A percentile compares a stretch with the other conserved stretches of the same genome.
Evolutionary conservation across 1,284 basidiomycete genomes (phyloP).

Genomic region (Pholiota adiposa): DNA sequence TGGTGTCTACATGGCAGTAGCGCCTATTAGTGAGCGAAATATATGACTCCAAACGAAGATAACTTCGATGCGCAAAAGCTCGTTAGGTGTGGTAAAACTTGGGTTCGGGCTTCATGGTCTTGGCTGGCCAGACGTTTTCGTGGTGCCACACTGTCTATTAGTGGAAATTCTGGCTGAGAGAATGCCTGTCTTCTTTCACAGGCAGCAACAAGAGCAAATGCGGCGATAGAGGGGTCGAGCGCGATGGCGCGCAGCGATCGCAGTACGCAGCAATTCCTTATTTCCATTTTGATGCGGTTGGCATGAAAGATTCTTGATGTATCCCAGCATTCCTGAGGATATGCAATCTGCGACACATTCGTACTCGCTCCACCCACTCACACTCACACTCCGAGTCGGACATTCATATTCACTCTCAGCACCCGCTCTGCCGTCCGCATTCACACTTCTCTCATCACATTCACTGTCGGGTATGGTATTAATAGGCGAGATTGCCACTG

Average conservation of each 20-base stretch:
- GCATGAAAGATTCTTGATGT: not conserved
- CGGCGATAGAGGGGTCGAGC: constrained; percentile 10
- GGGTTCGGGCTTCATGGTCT: not conserved
- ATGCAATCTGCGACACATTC: no score
- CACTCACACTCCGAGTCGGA: no score
- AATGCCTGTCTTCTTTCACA: not conserved
- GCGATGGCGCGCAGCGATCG: not conserved
- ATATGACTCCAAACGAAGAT: not conserved
- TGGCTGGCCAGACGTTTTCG: not conserved
- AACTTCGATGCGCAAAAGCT: not conserved
- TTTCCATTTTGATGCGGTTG: not conserved
- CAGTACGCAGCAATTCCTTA: not conserved
- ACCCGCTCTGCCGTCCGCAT: no score
- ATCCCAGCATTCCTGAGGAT: no score
- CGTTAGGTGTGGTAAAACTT: not conserved
- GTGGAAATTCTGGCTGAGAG: not conserved
- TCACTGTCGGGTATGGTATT: no score
- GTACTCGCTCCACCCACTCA: no score
- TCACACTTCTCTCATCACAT: no score
- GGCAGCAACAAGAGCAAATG: not conserved
- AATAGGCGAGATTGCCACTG: no score
- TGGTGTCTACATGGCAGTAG: no score
- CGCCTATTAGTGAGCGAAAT: not conserved
- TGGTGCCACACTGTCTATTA: constrained; percentile 2
- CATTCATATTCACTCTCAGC: no score